Evolutionary conservation across 257 asterid genomes (phyloP).

Genomic region (Verbena officinalis): DNA sequence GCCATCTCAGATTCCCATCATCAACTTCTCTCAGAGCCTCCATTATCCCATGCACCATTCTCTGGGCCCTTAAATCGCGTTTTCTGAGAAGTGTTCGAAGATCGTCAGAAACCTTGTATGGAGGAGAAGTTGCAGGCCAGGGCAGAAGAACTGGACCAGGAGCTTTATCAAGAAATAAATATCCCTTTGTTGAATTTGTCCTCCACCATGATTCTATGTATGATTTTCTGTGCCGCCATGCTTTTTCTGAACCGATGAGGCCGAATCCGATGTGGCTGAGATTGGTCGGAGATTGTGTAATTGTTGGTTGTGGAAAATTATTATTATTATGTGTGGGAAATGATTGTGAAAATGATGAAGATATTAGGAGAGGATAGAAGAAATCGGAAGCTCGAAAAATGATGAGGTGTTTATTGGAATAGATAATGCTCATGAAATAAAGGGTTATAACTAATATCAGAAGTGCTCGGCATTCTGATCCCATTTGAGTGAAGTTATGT

Average conservation of each 20-base stretch:
- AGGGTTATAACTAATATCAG: conserved; percentile 24
- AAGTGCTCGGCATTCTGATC: too few relatives aligned
- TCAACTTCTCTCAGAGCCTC: conserved; percentile 30
- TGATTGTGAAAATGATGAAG: neutral
- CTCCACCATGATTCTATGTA: conserved; percentile 47
- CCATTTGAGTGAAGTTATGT: too few relatives aligned
- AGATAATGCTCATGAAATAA: conserved; percentile 12
- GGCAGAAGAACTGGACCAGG: conserved; percentile 33
- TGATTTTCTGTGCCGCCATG: conserved; percentile 30
- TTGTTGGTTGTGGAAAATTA: neutral
- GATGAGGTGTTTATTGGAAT: conserved; percentile 31
- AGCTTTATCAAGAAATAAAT: conserved; percentile 28
- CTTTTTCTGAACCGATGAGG: conserved; percentile 37
- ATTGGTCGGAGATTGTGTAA: conserved; percentile 12
- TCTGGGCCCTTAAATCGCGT: conserved; percentile 18
- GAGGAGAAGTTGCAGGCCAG: conserved; percentile 39
- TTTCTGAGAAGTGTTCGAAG: conserved; percentile 25
- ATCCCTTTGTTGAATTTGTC: conserved; percentile 35
- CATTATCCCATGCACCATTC: conserved; percentile 36
- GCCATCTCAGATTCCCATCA: conserved; percentile 36
- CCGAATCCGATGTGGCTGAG: conserved; percentile 40
- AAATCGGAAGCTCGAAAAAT: conserved; percentile 31
- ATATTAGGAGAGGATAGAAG: neutral
- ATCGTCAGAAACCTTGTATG: conserved; percentile 35
- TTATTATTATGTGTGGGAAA: neutral